Conservation (phyloP, 208 protist species). For the Trypanosomatidae sp. region DNA sequence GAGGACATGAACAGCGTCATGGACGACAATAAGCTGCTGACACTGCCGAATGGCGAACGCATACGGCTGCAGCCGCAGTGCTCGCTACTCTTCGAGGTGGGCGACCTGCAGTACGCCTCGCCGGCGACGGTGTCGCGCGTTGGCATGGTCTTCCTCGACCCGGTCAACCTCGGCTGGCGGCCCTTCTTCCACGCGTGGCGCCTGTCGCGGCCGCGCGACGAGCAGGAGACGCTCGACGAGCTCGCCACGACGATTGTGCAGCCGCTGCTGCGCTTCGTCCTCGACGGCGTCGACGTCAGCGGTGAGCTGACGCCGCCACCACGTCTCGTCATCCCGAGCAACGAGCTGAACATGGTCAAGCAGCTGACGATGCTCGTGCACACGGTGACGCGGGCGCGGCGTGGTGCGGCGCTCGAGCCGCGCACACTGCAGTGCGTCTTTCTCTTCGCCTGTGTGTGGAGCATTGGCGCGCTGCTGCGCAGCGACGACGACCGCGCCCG, state of each 20-base stretch:
- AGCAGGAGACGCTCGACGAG: slow-evolving; percentile 84
- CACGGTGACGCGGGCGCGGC: slow-evolving; percentile 57
- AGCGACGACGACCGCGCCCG: slow-evolving; percentile 59
- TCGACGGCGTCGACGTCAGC: slow-evolving; percentile 87
- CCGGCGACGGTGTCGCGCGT: slow-evolving; percentile 98
- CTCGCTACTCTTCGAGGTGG: slow-evolving; percentile 97
- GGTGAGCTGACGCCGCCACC: slow-evolving; percentile 46
- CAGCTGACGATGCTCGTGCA: slow-evolving; percentile 91
- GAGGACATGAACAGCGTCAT: slow-evolving; percentile 99
- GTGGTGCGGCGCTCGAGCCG: slow-evolving; percentile 68
- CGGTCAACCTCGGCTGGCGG: slow-evolving; percentile 95
- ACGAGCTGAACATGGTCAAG: slow-evolving; percentile 88
- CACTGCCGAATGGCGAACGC: slow-evolving; percentile 97
- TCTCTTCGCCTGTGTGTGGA: slow-evolving; percentile 94
- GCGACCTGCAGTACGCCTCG: slow-evolving; percentile 97
- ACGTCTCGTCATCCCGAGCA: slow-evolving; percentile 75
- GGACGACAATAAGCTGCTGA: slow-evolving; percentile 99
- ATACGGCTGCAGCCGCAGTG: slow-evolving; percentile 93
- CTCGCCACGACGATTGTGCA: slow-evolving; percentile 92
- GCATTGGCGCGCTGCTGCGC: slow-evolving; percentile 87
- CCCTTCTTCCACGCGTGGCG: slow-evolving; percentile 92
- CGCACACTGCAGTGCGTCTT: slow-evolving; percentile 91
- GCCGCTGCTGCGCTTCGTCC: slow-evolving; percentile 82
- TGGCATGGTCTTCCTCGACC: slow-evolving; percentile 98
- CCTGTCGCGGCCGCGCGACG: slow-evolving; percentile 59